Evolutionary conservation across 1,284 basidiomycete species (phyloP).

Genomic region (Sanghuangporus sanghuang): DNA sequence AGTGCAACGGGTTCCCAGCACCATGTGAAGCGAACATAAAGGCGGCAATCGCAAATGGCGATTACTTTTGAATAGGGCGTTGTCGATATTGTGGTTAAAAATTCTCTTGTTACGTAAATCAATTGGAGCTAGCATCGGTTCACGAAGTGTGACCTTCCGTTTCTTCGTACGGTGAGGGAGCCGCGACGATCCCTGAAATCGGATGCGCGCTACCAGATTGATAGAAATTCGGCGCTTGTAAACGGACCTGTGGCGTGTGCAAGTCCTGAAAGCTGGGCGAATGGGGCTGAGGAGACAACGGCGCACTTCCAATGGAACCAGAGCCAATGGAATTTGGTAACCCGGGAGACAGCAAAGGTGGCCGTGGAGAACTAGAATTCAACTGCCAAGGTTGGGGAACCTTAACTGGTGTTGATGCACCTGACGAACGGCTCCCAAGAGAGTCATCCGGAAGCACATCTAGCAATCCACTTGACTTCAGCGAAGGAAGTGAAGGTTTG

Average conservation of each 20-base stretch:
- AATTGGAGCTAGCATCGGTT: neutral
- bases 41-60: neutral
- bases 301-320: neutral
- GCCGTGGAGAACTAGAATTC: constrained; percentile 3
- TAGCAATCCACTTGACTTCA: constrained; percentile 66
- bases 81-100: neutral
- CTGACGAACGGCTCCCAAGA: constrained; percentile 4
- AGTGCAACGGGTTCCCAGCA: neutral
- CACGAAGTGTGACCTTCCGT: neutral
- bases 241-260: neutral
- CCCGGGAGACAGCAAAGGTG: constrained; percentile 8
- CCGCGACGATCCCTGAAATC: neutral
- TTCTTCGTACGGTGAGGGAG: neutral
- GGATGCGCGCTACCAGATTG: neutral
- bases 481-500: constrained; percentile 53
- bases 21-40: constrained; percentile 9
- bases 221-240: constrained; percentile 2
- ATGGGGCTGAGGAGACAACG: constrained; percentile 8
- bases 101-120: neutral
- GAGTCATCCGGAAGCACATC: constrained; percentile 30
- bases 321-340: neutral
- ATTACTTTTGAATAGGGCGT: neutral
- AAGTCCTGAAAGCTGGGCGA: neutral
- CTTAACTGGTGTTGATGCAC: constrained; percentile 11
- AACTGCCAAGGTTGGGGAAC: neutral